Percentiles rank a stretch among this genome's conserved stretches.
These are phyloP conservation scores for Rhodotorula graminis DNA, from an alignment of 768 basidiomycete species.

Conservation along the genomic window DNA sequence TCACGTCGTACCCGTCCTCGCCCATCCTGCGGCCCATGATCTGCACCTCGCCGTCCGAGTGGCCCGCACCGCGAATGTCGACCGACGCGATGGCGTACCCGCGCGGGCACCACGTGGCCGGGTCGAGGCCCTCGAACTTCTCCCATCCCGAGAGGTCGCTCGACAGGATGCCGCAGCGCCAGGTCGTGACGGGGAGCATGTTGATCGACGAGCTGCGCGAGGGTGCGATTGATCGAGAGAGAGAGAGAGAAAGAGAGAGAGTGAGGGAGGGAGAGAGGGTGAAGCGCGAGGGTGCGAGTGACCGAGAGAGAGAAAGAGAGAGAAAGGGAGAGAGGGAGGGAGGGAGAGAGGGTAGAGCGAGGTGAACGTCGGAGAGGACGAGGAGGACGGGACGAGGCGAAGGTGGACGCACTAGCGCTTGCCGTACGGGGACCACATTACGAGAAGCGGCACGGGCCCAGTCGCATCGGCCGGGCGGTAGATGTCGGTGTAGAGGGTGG, in stretches of 20 bases:
- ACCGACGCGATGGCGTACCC: conserved; percentile 27
- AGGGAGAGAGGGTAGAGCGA: too few relatives aligned
- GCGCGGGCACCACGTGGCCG: conserved; percentile 24
- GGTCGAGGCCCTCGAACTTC: conserved; percentile 33
- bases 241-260: too few relatives aligned
- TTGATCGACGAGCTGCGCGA: conserved; percentile 2
- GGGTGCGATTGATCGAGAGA: too few relatives aligned
- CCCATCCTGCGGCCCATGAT: conserved; percentile 22
- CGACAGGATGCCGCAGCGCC: conserved; percentile 21
- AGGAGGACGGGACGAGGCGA: too few relatives aligned
- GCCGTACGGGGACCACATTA: conserved; percentile 30
- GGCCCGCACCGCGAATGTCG: conserved; percentile 22
- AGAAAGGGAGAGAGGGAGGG: too few relatives aligned
- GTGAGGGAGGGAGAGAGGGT: too few relatives aligned
- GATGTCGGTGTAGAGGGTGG: conserved; percentile 17
- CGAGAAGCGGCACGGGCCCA: not conserved
- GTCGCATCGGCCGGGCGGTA: conserved; percentile 25
- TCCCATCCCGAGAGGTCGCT: conserved; percentile 23
- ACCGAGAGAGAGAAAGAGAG: too few relatives aligned
- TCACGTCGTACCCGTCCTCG: conserved; percentile 33
- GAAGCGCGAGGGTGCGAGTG: too few relatives aligned
- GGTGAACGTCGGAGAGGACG: too few relatives aligned
- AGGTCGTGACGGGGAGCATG: conserved; percentile 21
- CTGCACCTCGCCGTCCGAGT: conserved; percentile 31
- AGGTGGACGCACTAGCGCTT: conserved; percentile 28